phyloP scores from a whole-genome alignment of 345 rosid species.

The Ceriops zippeliana region DNA sequence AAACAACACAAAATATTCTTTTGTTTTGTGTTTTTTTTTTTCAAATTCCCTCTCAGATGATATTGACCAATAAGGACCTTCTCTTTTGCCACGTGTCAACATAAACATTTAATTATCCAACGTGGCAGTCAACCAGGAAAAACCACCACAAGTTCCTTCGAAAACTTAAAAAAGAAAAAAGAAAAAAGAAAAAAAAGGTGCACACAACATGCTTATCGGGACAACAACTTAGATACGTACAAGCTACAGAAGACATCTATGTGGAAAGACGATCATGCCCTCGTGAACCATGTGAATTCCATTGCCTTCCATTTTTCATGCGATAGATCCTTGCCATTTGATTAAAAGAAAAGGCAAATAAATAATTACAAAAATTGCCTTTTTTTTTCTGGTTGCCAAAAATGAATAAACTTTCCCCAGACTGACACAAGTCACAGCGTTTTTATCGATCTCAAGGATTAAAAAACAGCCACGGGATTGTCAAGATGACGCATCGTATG shows the following conservation, averaged over 20 bases:
- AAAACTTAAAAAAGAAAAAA: not conserved
- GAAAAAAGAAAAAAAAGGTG: not conserved
- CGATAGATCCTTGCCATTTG: no score
- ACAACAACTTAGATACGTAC: not conserved
- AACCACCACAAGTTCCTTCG: not conserved
- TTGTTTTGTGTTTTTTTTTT: not conserved
- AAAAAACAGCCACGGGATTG: not conserved
- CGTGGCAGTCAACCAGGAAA: conserved; percentile 10
- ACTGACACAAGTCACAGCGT: not conserved
- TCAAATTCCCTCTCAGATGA: conserved; percentile 9
- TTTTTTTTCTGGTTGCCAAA: no score
- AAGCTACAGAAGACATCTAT: no score
- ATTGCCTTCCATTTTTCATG: no score
- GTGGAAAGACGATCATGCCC: conserved; percentile 12
- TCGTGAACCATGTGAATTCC: not conserved
- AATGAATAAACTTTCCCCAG: not conserved
- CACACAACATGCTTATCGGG: conserved; percentile 15
- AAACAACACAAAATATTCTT: not conserved
- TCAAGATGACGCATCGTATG: not conserved
- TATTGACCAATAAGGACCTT: conserved; percentile 20
- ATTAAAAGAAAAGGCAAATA: no score
- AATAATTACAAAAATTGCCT: no score
- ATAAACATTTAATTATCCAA: not conserved
- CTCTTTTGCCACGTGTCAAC: conserved; percentile 29
- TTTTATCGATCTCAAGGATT: not conserved